Percentiles rank a stretch among this genome's conserved stretches.
Evolutionary conservation across 768 basidiomycete species (phyloP).

Genomic region (Leccinum obscurum): DNA sequence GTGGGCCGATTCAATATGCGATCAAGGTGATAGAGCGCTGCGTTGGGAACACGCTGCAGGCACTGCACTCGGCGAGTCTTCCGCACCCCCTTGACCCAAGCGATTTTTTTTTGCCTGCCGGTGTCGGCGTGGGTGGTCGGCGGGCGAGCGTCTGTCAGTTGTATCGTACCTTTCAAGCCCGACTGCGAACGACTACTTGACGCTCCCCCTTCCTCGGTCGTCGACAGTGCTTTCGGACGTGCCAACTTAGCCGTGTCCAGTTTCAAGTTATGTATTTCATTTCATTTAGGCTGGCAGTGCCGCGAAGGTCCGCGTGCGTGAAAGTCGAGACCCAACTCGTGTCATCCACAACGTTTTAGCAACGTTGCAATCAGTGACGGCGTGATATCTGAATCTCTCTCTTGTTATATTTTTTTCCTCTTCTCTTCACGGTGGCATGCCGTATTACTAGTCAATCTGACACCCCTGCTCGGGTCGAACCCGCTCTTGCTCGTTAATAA

Average conservation of each 20-base stretch:
- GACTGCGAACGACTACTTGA: not conserved
- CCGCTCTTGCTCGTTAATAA: slow-evolving; percentile 15
- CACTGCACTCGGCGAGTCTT: not conserved
- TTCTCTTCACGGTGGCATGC: slow-evolving; percentile 13
- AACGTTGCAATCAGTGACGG: slow-evolving; percentile 27
- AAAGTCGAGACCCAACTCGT: slow-evolving; percentile 18
- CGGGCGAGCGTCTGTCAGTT: too few species aligned
- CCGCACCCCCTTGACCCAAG: slow-evolving; percentile 21
- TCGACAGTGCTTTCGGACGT: not conserved
- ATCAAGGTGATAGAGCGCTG: slow-evolving; percentile 7
- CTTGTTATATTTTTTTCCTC: slow-evolving; percentile 1
- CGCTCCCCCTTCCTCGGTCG: not conserved
- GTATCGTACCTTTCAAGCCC: not conserved
- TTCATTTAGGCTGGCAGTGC: not conserved
- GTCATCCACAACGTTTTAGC: slow-evolving; percentile 31
- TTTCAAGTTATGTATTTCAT: not conserved
- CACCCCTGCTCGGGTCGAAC: slow-evolving; percentile 1
- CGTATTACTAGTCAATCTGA: slow-evolving; percentile 8
- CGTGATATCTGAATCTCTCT: slow-evolving; percentile 8
- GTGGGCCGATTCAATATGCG: not conserved
- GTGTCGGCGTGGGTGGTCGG: not conserved
- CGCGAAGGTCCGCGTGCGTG: slow-evolving; percentile 3
- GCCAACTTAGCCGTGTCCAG: not conserved
- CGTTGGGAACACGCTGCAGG: slow-evolving; percentile 21
- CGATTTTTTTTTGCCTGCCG: not conserved